Conservation (phyloP, 139 green algal species). For the Cymbomonas tetramitiformis region DNA sequence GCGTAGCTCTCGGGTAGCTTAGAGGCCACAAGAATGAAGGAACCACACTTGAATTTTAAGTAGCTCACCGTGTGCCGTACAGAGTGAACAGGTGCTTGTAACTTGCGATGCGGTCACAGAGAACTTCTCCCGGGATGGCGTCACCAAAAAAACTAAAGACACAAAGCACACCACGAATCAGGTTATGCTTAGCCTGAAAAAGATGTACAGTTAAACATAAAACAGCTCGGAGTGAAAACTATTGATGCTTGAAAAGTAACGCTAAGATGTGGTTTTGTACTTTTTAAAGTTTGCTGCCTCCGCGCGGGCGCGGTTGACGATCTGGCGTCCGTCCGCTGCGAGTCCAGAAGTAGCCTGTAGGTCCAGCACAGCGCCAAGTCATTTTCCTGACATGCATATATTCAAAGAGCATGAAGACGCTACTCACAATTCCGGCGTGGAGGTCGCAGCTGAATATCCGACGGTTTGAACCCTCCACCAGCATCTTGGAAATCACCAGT, state of each 20-base stretch:
- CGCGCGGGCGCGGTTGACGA: constrained; percentile 61
- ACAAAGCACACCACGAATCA: constrained; percentile 18
- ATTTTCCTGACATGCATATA: no score
- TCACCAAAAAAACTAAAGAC: constrained; percentile 89
- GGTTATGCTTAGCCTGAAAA: not conserved
- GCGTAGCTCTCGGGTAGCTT: not conserved
- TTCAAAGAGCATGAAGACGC: constrained; percentile 1
- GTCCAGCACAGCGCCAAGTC: constrained; percentile 8
- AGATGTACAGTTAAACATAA: not conserved
- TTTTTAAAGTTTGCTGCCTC: constrained; percentile 64
- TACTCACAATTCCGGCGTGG: constrained; percentile 67
- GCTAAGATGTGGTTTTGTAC: no score
- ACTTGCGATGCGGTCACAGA: constrained; percentile 73
- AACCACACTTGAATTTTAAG: no score
- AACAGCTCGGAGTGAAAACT: not conserved
- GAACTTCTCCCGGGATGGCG: constrained; percentile 70
- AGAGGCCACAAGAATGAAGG: not conserved
- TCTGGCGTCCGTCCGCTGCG: constrained; percentile 42
- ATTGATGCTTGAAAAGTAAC: no score
- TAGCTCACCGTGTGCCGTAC: constrained; percentile 80
- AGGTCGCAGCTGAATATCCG: constrained; percentile 66
- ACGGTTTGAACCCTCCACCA: constrained; percentile 73
- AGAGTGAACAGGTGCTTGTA: constrained; percentile 94
- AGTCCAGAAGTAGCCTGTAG: constrained; percentile 27
- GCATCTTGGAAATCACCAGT: constrained; percentile 84